Percentiles rank a stretch among this genome's conserved stretches.
Conservation (phyloP, 768 basidiomycete species). For the Rhodosporidiobolus odoratus region DNA sequence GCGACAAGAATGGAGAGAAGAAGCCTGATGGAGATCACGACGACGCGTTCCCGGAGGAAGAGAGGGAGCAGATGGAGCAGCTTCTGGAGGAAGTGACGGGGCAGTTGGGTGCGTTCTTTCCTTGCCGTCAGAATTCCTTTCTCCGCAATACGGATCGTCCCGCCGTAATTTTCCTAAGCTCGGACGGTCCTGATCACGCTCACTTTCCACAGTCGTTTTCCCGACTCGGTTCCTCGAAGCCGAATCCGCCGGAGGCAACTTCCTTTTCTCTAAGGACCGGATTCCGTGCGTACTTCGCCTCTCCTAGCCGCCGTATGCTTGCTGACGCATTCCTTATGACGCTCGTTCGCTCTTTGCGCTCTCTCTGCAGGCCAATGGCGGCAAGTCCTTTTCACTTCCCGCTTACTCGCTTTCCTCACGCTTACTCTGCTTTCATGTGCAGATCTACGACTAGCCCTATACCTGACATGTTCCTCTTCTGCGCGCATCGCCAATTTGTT, state of each 20-base stretch:
- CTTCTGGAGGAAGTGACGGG: conserved; percentile 70
- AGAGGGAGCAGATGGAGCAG: conserved; percentile 83
- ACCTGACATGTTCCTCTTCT: neutral
- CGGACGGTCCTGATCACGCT: too few relatives aligned
- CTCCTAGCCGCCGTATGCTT: neutral
- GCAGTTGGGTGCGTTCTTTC: conserved; percentile 62
- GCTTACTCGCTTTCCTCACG: neutral
- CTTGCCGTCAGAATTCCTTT: neutral
- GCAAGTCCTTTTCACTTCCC: neutral
- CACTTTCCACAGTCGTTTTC: conserved; percentile 61
- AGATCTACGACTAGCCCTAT: conserved; percentile 17
- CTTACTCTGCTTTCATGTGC: neutral
- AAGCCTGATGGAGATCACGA: conserved; percentile 45
- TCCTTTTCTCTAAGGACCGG: conserved; percentile 79
- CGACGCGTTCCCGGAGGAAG: conserved; percentile 74
- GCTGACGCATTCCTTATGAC: neutral
- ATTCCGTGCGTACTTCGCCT: conserved; percentile 42
- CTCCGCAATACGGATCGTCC: conserved; percentile 16
- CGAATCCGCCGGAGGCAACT: conserved; percentile 88
- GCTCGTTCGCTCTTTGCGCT: neutral
- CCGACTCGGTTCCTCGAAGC: conserved; percentile 82
- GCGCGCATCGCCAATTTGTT: too few relatives aligned
- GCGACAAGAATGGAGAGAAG: neutral
- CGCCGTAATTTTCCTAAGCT: neutral
- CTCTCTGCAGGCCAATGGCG: neutral